Evolutionary conservation across 768 basidiomycete species (phyloP).

Genomic region (Melanogaster broomeanus): DNA sequence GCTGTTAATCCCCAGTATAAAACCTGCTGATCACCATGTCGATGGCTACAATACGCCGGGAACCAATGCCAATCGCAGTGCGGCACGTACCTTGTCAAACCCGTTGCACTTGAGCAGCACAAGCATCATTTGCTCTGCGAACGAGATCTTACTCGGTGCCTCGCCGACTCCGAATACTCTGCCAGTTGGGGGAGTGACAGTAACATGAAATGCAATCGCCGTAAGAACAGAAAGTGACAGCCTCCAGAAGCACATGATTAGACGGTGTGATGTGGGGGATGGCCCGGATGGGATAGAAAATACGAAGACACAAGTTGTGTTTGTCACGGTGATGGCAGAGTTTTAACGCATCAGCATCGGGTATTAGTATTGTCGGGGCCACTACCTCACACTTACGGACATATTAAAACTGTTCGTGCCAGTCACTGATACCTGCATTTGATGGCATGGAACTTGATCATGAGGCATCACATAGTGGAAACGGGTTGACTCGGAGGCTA

Average conservation of each 20-base stretch:
- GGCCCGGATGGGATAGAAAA: too few species aligned
- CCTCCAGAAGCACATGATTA: not conserved
- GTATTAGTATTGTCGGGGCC: too few species aligned
- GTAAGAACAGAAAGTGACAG: not conserved
- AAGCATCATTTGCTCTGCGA: not conserved
- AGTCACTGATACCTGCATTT: too few species aligned
- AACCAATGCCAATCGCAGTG: not conserved
- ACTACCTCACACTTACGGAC: too few species aligned
- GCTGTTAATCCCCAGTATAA: conserved; percentile 1
- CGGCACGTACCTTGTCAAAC: conserved; percentile 1
- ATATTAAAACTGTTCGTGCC: too few species aligned
- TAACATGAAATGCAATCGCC: not conserved
- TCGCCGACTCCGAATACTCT: not conserved
- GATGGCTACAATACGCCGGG: not conserved
- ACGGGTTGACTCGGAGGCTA: too few species aligned
- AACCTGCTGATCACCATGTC: not conserved
- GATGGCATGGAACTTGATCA: too few species aligned
- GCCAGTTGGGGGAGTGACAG: not conserved
- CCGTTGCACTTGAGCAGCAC: not conserved
- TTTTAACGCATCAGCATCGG: too few species aligned
- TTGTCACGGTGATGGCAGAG: too few species aligned
- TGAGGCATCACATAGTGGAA: too few species aligned
- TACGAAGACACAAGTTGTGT: too few species aligned
- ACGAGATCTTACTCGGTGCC: not conserved
- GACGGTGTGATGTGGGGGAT: too few species aligned